These are phyloP conservation scores for Coriaria nepalensis DNA, from an alignment of 306 rosid genomes.

Conservation along the genomic window DNA sequence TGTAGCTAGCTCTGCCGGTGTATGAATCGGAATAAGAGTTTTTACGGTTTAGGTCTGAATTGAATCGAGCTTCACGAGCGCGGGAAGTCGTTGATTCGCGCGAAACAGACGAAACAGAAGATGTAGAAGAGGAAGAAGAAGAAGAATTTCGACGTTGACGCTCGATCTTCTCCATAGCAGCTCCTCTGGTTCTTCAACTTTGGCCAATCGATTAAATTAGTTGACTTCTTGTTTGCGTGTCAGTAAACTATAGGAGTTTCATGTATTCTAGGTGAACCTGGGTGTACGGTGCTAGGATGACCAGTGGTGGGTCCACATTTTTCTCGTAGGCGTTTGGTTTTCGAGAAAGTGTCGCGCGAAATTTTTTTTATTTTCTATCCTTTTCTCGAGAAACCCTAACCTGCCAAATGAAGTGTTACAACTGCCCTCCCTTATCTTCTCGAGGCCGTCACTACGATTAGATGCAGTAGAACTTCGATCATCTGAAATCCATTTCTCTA, in stretches of 20 bases:
- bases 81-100: slow-evolving; percentile 9
- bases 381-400: slow-evolving; percentile 25
- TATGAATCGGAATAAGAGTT: slow-evolving; percentile 9
- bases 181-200: no score
- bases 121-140: no score
- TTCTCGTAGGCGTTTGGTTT: slow-evolving; percentile 22
- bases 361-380: not conserved
- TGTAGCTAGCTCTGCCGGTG: slow-evolving; percentile 2
- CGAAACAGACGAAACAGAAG: slow-evolving; percentile 6
- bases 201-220: not conserved
- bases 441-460: slow-evolving; percentile 7
- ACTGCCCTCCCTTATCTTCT: slow-evolving; percentile 5
- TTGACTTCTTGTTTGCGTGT: not conserved
- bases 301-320: slow-evolving; percentile 1
- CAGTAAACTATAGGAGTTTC: not conserved
- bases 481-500: slow-evolving; percentile 13
- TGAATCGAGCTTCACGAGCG: slow-evolving; percentile 10
- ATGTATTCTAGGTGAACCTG: not conserved
- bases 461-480: slow-evolving; percentile 8
- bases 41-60: slow-evolving; percentile 13
- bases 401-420: slow-evolving; percentile 3
- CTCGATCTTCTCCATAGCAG: slow-evolving; percentile 8
- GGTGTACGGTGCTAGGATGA: not conserved
- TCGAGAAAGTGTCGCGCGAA: slow-evolving; percentile 20
- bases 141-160: slow-evolving; percentile 17